These are phyloP conservation scores for Lentinula boryana DNA, from an alignment of 768 basidiomycete species.

Conservation along the genomic window DNA sequence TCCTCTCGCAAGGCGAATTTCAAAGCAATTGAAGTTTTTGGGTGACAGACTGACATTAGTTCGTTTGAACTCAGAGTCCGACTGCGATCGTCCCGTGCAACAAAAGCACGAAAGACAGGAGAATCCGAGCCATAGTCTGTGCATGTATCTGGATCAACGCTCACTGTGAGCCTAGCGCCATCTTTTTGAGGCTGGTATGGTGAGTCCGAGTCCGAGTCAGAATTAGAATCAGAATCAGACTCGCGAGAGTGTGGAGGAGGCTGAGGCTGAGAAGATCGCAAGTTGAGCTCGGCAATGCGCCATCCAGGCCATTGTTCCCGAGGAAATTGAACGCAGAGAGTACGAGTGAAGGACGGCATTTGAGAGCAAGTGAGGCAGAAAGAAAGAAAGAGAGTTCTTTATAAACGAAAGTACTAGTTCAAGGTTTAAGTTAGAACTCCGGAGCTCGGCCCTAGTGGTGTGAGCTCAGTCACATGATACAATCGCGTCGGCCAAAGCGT, in stretches of 20 bases:
- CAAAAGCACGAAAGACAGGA: slow-evolving; percentile 27
- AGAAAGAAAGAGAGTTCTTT: not conserved
- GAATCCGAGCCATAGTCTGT: slow-evolving; percentile 32
- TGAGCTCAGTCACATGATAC: not conserved
- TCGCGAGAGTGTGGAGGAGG: no score
- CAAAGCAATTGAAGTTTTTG: slow-evolving; percentile 11
- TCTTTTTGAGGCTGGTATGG: not conserved
- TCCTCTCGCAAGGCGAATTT: slow-evolving; percentile 36
- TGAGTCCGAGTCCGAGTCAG: slow-evolving; percentile 5
- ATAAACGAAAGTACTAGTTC: not conserved
- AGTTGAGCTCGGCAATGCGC: slow-evolving; percentile 23
- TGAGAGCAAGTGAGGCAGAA: not conserved
- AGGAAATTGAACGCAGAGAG: slow-evolving; percentile 28
- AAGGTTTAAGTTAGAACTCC: not conserved
- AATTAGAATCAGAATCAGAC: slow-evolving; percentile 3
- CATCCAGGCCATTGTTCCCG: slow-evolving; percentile 27
- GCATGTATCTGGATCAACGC: slow-evolving; percentile 22
- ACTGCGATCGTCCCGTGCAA: not conserved
- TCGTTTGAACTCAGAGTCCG: not conserved
- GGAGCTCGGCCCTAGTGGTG: not conserved
- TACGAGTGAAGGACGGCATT: not conserved
- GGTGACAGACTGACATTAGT: slow-evolving; percentile 2
- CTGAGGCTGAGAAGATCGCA: slow-evolving; percentile 14
- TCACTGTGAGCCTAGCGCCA: slow-evolving; percentile 14
- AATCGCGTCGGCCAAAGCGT: not conserved